These are phyloP conservation scores for Lactarius deliciosus DNA, from an alignment of 768 basidiomycete species.

Conservation along the genomic window DNA sequence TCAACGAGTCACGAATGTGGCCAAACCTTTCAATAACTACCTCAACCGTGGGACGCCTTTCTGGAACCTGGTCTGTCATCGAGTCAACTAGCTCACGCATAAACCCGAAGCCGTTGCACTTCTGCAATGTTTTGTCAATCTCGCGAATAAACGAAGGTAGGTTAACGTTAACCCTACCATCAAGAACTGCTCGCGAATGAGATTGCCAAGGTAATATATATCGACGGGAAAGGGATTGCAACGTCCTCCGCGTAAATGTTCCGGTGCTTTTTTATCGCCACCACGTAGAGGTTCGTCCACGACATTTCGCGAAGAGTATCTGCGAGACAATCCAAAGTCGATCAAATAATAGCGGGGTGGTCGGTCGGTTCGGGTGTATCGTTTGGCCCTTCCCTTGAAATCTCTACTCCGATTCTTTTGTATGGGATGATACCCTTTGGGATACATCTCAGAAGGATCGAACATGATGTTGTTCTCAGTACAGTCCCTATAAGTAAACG, in stretches of 20 bases:
- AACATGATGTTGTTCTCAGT: slow-evolving; percentile 24
- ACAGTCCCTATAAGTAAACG: slow-evolving; percentile 12
- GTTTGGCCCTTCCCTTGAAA: slow-evolving; percentile 21
- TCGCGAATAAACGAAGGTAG: neutral
- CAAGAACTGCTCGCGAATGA: slow-evolving; percentile 28
- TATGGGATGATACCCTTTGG: slow-evolving; percentile 12
- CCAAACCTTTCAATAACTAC: slow-evolving; percentile 15
- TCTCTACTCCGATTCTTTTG: slow-evolving; percentile 7
- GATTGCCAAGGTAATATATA: slow-evolving; percentile 33
- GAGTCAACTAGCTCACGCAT: slow-evolving; percentile 29
- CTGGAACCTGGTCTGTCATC: slow-evolving; percentile 40
- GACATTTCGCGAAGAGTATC: slow-evolving; percentile 18
- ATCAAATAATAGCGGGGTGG: slow-evolving; percentile 35
- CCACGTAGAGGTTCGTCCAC: slow-evolving; percentile 28
- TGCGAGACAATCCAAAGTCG: slow-evolving; percentile 35
- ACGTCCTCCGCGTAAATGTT: slow-evolving; percentile 19
- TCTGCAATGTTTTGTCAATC: slow-evolving; percentile 17
- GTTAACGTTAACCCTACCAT: neutral
- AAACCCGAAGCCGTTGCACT: slow-evolving; percentile 26
- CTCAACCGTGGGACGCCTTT: slow-evolving; percentile 36
- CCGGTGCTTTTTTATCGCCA: slow-evolving; percentile 34
- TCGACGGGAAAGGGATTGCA: slow-evolving; percentile 33
- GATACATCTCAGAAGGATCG: slow-evolving; percentile 20
- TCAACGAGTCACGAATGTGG: slow-evolving; percentile 12
- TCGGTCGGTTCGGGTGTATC: slow-evolving; percentile 31